Percentiles rank a stretch among this genome's conserved stretches.
Evolutionary conservation across 2,329 filamentous ascomycete genomes (phyloP).

Genomic region (Tolypocladium cylindrosporum): DNA sequence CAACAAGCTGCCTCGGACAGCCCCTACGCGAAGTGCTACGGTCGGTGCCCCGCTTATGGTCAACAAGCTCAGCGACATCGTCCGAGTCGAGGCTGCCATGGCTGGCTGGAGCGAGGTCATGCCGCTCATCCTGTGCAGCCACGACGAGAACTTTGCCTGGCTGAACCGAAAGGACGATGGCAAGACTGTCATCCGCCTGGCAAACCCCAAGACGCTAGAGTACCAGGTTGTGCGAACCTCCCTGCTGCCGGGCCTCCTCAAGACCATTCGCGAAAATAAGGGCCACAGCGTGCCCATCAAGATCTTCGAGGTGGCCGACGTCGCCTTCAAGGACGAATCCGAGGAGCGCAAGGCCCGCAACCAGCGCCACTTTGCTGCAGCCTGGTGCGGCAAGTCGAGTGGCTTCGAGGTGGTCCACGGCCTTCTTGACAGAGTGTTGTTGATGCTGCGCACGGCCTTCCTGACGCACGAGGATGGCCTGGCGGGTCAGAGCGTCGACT

Average conservation of each 20-base stretch:
- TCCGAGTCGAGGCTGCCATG: constrained; percentile 82
- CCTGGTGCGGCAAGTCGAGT: constrained; percentile 86
- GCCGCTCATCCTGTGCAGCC: constrained; percentile 91
- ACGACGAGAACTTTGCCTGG: constrained; percentile 97
- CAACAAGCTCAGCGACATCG: constrained; percentile 91
- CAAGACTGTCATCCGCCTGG: constrained; percentile 70
- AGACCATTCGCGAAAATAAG: constrained; percentile 92
- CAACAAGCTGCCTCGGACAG: constrained; percentile 83
- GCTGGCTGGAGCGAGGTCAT: constrained; percentile 95
- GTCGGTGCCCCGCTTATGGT: constrained; percentile 79
- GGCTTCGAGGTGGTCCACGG: constrained; percentile 96
- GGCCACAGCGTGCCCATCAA: constrained; percentile 80
- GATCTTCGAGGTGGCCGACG: constrained; percentile 85
- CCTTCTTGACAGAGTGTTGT: constrained; percentile 79
- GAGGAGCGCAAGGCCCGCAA: constrained; percentile 83
- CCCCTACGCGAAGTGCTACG: constrained; percentile 77
- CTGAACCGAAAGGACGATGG: constrained; percentile 85
- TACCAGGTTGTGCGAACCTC: constrained; percentile 90
- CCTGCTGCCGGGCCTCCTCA: constrained; percentile 76
- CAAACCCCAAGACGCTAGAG: constrained; percentile 86
- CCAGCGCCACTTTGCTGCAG: constrained; percentile 91
- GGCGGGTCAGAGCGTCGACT: constrained; percentile 37
- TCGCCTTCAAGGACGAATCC: constrained; percentile 78
- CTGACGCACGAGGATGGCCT: constrained; percentile 65
- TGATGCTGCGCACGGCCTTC: constrained; percentile 82